Evolutionary conservation across 805 yeast genomes (phyloP).

Genomic region (Suhomyces tanzawaensis): DNA sequence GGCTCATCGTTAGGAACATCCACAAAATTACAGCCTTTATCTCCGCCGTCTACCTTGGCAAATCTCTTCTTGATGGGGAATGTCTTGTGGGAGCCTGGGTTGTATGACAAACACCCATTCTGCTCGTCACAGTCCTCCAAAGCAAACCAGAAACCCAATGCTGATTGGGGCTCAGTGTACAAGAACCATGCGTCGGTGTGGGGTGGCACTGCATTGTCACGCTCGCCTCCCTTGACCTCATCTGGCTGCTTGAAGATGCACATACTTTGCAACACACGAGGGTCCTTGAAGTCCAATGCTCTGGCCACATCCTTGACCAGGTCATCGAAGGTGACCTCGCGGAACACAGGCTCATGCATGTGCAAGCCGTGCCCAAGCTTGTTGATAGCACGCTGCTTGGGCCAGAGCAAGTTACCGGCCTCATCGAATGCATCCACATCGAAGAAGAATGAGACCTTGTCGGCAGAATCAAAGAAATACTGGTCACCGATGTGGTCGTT

Average conservation of each 20-base stretch:
- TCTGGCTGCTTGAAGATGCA: conserved; percentile 71
- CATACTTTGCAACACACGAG: conserved; percentile 77
- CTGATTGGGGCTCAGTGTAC: conserved; percentile 67
- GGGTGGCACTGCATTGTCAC: conserved; percentile 64
- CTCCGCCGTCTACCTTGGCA: conserved; percentile 49
- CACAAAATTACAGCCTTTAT: conserved; percentile 58
- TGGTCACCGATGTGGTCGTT: conserved; percentile 68
- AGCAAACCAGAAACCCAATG: conserved; percentile 82
- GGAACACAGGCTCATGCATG: conserved; percentile 49
- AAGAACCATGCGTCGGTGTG: conserved; percentile 77
- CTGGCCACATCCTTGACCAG: conserved; percentile 51
- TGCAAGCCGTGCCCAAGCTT: conserved; percentile 82
- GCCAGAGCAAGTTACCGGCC: conserved; percentile 49
- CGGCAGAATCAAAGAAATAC: conserved; percentile 67
- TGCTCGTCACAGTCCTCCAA: conserved; percentile 64
- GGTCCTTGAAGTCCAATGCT: conserved; percentile 55
- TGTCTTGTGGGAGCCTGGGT: conserved; percentile 68
- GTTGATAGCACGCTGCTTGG: conserved; percentile 60
- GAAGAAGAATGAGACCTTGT: conserved; percentile 66
- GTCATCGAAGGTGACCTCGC: conserved; percentile 47
- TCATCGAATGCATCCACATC: conserved; percentile 67
- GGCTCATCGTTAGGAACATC: conserved; percentile 20
- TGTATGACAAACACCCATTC: conserved; percentile 69
- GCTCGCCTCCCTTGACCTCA: conserved; percentile 10
- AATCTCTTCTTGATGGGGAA: conserved; percentile 59